Percentiles rank a stretch among this genome's conserved stretches.
These are phyloP conservation scores for Bryoglossum gracile DNA, from an alignment of 495 filamentous ascomycete genomes.

Conservation along the genomic window DNA sequence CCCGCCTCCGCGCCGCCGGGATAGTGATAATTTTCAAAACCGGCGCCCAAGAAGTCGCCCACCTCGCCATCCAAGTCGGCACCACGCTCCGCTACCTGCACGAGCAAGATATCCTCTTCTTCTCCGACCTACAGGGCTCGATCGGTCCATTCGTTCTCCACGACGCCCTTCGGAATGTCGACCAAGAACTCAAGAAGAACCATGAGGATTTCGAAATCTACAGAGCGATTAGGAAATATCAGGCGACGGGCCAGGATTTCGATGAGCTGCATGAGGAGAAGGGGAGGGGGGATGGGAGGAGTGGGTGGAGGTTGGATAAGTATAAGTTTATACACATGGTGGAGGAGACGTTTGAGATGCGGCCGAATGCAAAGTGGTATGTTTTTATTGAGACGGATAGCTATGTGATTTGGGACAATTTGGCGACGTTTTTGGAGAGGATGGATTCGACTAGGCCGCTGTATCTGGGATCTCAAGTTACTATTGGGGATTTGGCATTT, in stretches of 20 bases:
- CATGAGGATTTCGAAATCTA: constrained; percentile 51
- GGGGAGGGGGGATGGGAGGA: neutral
- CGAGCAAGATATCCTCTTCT: constrained; percentile 44
- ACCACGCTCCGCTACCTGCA: constrained; percentile 34
- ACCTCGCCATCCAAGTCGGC: constrained; percentile 48
- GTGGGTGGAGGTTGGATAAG: constrained; percentile 60
- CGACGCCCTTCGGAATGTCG: constrained; percentile 45
- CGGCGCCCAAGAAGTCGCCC: constrained; percentile 46
- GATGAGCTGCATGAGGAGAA: neutral
- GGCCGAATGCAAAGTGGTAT: constrained; percentile 53
- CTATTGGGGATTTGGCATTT: constrained; percentile 49
- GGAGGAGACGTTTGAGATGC: constrained; percentile 43
- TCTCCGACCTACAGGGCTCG: constrained; percentile 48
- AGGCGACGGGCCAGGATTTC: constrained; percentile 9
- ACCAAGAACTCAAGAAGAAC: constrained; percentile 25
- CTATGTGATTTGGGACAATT: constrained; percentile 56
- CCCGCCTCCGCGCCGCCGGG: constrained; percentile 2
- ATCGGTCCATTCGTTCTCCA: constrained; percentile 40
- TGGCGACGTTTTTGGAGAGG: constrained; percentile 47
- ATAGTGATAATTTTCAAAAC: constrained; percentile 47
- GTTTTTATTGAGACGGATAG: constrained; percentile 65
- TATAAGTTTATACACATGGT: constrained; percentile 67
- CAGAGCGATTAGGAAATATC: constrained; percentile 17
- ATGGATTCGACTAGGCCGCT: constrained; percentile 40
- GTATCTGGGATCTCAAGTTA: constrained; percentile 53